A percentile compares a stretch with the other conserved stretches of the same genome.
phyloP scores from a whole-genome alignment of 306 rosid genomes.

The Quillaja saponaria region DNA sequence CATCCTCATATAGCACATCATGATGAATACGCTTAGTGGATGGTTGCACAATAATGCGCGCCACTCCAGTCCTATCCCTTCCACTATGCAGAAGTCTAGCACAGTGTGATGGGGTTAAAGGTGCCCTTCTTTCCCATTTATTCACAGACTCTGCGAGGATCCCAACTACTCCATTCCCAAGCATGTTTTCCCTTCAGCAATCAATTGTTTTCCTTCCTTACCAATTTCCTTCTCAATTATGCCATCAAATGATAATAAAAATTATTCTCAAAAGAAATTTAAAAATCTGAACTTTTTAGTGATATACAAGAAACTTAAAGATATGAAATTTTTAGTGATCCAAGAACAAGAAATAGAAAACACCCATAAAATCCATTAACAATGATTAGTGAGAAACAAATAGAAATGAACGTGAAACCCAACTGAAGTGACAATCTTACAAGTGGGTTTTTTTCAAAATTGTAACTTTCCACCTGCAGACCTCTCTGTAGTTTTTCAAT shows the following conservation, averaged over 20 bases:
- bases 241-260: neutral
- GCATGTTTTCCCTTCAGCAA: constrained; percentile 53
- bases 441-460: too few relatives aligned
- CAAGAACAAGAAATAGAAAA: too few relatives aligned
- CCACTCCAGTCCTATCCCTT: constrained; percentile 48
- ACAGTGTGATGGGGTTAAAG: constrained; percentile 87
- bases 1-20: constrained; percentile 75
- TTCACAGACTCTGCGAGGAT: constrained; percentile 71
- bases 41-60: constrained; percentile 80
- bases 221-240: constrained; percentile 1
- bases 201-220: neutral
- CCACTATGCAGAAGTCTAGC: constrained; percentile 73
- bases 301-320: neutral
- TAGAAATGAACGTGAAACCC: too few relatives aligned
- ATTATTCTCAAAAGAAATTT: neutral
- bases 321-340: neutral
- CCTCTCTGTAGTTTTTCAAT: too few relatives aligned
- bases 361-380: too few relatives aligned
- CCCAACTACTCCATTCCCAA: constrained; percentile 91
- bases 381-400: too few relatives aligned
- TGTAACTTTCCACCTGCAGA: too few relatives aligned
- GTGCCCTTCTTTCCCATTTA: constrained; percentile 96
- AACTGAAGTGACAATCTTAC: too few relatives aligned
- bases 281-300: neutral
- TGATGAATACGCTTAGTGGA: constrained; percentile 79